Evolutionary conservation across 805 yeast genomes (phyloP).

Genomic region (Ogataea zsoltii): DNA sequence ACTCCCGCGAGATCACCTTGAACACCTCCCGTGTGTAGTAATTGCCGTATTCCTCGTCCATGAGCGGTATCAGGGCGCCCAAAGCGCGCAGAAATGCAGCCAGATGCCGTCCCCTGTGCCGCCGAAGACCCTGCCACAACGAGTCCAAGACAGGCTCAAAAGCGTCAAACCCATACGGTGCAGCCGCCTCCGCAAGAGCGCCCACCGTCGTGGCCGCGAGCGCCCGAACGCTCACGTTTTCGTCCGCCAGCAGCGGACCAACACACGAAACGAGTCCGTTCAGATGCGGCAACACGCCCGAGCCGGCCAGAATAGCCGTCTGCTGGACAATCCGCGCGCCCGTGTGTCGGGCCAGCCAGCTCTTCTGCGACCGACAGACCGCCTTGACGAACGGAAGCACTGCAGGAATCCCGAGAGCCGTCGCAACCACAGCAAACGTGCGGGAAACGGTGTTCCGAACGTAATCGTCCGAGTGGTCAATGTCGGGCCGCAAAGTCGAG

Average conservation of each 20-base stretch:
- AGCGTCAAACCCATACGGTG: constrained; percentile 88
- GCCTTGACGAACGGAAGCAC: constrained; percentile 81
- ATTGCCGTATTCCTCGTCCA: constrained; percentile 80
- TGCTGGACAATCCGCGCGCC: constrained; percentile 80
- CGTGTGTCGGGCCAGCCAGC: constrained; percentile 82
- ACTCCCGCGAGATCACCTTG: constrained; percentile 67
- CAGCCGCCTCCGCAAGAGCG: constrained; percentile 74
- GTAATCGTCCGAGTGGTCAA: constrained; percentile 80
- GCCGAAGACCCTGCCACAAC: constrained; percentile 75
- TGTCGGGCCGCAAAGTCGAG: constrained; percentile 75
- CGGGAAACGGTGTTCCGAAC: constrained; percentile 75
- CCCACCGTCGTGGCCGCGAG: constrained; percentile 72
- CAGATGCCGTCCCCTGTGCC: constrained; percentile 74
- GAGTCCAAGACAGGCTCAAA: constrained; percentile 76
- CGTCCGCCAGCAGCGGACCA: constrained; percentile 60
- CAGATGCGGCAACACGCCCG: constrained; percentile 74
- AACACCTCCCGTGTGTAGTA: constrained; percentile 77
- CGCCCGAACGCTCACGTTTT: constrained; percentile 63
- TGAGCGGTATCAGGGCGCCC: constrained; percentile 79
- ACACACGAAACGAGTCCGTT: constrained; percentile 64
- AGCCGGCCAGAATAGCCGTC: constrained; percentile 65
- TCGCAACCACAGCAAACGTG: constrained; percentile 81
- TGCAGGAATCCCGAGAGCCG: constrained; percentile 69
- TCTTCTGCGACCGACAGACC: constrained; percentile 70
- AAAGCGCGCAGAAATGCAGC: constrained; percentile 77